A percentile compares a stretch with the other conserved stretches of the same genome.
Conservation (phyloP, 2,329 filamentous ascomycete genomes). For the Corynespora cassiicola region DNA sequence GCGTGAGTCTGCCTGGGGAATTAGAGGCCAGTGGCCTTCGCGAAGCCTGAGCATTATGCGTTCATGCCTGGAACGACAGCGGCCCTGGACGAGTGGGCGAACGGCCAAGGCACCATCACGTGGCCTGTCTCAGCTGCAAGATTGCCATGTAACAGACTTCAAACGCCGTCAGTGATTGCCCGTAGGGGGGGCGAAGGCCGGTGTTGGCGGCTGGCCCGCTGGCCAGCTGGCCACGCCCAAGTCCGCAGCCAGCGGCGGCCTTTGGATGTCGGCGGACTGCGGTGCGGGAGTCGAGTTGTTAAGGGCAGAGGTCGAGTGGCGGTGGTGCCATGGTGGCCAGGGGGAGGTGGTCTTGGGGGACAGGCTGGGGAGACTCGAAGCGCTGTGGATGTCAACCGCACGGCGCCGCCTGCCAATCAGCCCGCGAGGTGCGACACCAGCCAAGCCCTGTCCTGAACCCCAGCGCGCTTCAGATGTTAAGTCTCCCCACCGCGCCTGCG, state of each 20-base stretch:
- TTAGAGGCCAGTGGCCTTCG: conserved; percentile 33
- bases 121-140: conserved; percentile 42
- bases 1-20: conserved; percentile 27
- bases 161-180: conserved; percentile 35
- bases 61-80: conserved; percentile 37
- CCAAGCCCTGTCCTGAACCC: conserved; percentile 43
- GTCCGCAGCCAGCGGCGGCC: background rate
- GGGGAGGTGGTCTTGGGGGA: conserved; percentile 28
- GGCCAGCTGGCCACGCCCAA: too few species aligned
- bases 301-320: conserved; percentile 20
- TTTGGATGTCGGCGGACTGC: too few species aligned
- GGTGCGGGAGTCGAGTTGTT: too few species aligned
- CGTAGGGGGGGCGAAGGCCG: conserved; percentile 16
- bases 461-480: conserved; percentile 44
- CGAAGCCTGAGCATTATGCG: conserved; percentile 38
- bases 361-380: conserved; percentile 21
- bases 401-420: conserved; percentile 38
- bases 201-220: conserved; percentile 15
- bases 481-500: conserved; percentile 43
- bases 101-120: conserved; percentile 29
- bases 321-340: conserved; percentile 36
- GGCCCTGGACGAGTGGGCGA: conserved; percentile 23
- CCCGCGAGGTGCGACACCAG: conserved; percentile 24
- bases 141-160: conserved; percentile 46
- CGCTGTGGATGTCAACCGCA: conserved; percentile 41